Conservation (phyloP, 2,329 filamentous ascomycete genomes). For the Rachicladosporium sp. region DNA sequence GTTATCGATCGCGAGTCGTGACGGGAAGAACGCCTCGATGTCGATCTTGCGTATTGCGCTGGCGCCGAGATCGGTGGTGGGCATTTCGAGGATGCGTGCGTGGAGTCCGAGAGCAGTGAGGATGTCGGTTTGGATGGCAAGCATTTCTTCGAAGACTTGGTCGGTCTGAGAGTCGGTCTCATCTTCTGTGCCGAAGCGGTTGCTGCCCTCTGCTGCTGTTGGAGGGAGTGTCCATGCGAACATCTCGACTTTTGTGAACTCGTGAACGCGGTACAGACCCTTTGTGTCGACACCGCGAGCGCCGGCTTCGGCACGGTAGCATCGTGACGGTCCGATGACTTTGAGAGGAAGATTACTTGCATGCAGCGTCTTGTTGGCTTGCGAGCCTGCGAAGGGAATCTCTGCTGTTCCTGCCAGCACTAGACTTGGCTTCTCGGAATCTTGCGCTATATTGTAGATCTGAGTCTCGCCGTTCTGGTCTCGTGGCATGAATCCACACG, state of each 20-base stretch:
- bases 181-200: conserved; percentile 17
- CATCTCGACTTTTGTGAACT: conserved; percentile 97
- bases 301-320: conserved; percentile 90
- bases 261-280: conserved; percentile 90
- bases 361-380: conserved; percentile 59
- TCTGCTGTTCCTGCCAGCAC: conserved; percentile 82
- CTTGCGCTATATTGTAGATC: conserved; percentile 58
- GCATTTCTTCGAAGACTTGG: conserved; percentile 68
- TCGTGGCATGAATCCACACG: conserved; percentile 88
- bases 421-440: conserved; percentile 52
- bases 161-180: conserved; percentile 30
- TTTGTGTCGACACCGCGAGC: conserved; percentile 83
- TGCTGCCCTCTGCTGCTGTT: conserved; percentile 10
- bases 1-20: conserved; percentile 49
- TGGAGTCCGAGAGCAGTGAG: conserved; percentile 63
- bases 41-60: conserved; percentile 79
- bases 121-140: conserved; percentile 77
- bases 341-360: conserved; percentile 59
- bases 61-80: conserved; percentile 73
- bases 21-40: conserved; percentile 90
- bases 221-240: conserved; percentile 65
- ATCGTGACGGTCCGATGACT: conserved; percentile 74
- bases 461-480: conserved; percentile 87
- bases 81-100: conserved; percentile 89
- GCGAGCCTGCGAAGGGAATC: conserved; percentile 86